Base-by-base conservation (phyloP, 495 filamentous ascomycete species). In the Geopyxis carbonaria region DNA sequence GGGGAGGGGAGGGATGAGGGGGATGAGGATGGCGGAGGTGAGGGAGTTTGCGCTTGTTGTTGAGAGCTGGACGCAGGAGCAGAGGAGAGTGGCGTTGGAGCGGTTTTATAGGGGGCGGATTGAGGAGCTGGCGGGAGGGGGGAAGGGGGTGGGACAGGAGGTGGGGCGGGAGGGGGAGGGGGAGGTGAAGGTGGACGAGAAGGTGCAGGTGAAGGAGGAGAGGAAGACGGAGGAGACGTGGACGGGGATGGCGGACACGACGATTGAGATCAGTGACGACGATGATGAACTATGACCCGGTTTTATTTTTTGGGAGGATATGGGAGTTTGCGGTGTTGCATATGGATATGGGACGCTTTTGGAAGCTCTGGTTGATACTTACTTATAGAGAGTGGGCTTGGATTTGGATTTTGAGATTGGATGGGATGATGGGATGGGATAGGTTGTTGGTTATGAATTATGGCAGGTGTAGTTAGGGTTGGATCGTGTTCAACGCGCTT, bases 11-110 rank as follows among this genome's bases (percentile, higher is more conserved):
- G 65, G 79, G 49, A 72, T 75, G 36, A 82, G 72, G 57, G 63
- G 95, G 42, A 81, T 92, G 37, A 63, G 58, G 25, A 94, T 92
- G n/a, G n/a, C n/a, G n/a, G n/a, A n/a, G n/a, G n/a, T n/a, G n/a
- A 73, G 72, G 5, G 80, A 92, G 47, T 97, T 97, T 69, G 91
- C 86, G 31, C 66, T 93, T 31, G 78, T 84, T 6, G 89, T 97
- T 9, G 89, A 97, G 59, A 72, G 78, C 19, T 89, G 83, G 85
- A 93, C 82, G 42, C 83, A 86, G 61, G 80, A 75, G 50, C 70
- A 91, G 60, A 57, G 89, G 53, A 65, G 79, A 49, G 71, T 75
- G 36, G 83, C 73, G 57, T 64, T 97, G 42, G 82, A 93, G 37
- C 62, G 58, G 25, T 95, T 92, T 67, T 94, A 97, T 61, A 45